phyloP scores from a whole-genome alignment of 2,329 filamentous ascomycete genomes.

The Geoglossum cookeanum region DNA sequence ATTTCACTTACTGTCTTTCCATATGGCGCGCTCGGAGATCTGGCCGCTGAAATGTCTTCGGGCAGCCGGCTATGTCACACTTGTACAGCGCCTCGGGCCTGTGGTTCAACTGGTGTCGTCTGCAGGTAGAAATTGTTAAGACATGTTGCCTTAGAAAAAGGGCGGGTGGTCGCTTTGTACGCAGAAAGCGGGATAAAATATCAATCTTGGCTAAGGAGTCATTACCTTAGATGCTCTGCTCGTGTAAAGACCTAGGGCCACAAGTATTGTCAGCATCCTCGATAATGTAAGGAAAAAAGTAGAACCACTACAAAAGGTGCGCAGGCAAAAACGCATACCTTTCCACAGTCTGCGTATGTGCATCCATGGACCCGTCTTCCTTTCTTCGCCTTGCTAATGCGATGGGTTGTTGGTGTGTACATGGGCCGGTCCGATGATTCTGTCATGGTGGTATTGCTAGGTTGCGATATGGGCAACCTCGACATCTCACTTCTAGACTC shows the following conservation, averaged over 20 bases:
- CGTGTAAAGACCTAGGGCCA: constrained; percentile 27
- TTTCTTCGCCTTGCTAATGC: constrained; percentile 33
- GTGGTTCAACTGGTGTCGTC: constrained; percentile 31
- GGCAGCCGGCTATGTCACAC: constrained; percentile 25
- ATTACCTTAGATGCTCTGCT: constrained; percentile 27
- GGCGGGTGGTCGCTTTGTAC: neutral
- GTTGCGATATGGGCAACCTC: neutral
- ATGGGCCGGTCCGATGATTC: constrained; percentile 10
- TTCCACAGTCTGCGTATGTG: constrained; percentile 27
- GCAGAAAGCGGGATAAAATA: no score
- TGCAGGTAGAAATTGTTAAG: constrained; percentile 10
- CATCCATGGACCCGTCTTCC: constrained; percentile 31
- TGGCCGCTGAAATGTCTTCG: constrained; percentile 28
- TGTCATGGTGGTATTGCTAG: neutral
- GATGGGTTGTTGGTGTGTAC: constrained; percentile 29
- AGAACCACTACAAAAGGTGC: neutral
- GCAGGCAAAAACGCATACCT: constrained; percentile 18
- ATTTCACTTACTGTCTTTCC: constrained; percentile 27
- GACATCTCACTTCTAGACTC: neutral
- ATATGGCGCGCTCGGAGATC: constrained; percentile 29
- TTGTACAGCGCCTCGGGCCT: constrained; percentile 26
- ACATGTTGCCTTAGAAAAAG: neutral
- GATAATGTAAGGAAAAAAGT: neutral
- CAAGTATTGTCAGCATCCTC: constrained; percentile 6
- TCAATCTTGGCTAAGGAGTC: neutral